phyloP scores from a whole-genome alignment of 176 grass and related monocot species.

The Pontederia paniculata region DNA sequence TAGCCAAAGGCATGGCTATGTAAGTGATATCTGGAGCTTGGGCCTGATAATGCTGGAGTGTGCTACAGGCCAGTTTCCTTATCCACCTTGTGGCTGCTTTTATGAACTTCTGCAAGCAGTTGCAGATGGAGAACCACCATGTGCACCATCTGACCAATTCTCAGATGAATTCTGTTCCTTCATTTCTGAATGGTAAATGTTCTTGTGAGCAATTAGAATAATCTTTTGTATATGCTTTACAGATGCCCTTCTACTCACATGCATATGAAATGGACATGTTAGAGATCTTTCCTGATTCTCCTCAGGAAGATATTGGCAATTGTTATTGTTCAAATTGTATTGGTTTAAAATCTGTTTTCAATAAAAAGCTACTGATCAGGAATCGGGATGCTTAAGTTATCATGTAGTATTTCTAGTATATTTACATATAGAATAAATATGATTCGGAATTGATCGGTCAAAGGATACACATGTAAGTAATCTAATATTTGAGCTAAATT shows the following conservation, averaged over 20 bases:
- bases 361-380: too few species aligned
- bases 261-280: neutral
- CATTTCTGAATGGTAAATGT: constrained; percentile 59
- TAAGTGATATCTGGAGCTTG: constrained; percentile 97
- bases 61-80: constrained; percentile 85
- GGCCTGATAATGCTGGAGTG: constrained; percentile 78
- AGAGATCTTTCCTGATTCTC: neutral
- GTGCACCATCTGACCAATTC: constrained; percentile 58
- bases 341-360: too few species aligned
- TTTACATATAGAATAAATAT: too few species aligned
- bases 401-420: too few species aligned
- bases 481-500: too few species aligned
- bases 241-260: too few species aligned
- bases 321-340: too few species aligned
- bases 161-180: constrained; percentile 82
- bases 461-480: too few species aligned
- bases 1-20: constrained; percentile 53
- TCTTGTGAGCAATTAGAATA: neutral
- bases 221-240: neutral
- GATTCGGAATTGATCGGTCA: too few species aligned
- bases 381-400: too few species aligned
- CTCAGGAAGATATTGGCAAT: too few species aligned
- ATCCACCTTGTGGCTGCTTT: constrained; percentile 56
- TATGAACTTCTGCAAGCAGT: constrained; percentile 83
- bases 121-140: constrained; percentile 58